phyloP scores from a whole-genome alignment of 805 yeast genomes.

The Dipodascus geniculatus region DNA sequence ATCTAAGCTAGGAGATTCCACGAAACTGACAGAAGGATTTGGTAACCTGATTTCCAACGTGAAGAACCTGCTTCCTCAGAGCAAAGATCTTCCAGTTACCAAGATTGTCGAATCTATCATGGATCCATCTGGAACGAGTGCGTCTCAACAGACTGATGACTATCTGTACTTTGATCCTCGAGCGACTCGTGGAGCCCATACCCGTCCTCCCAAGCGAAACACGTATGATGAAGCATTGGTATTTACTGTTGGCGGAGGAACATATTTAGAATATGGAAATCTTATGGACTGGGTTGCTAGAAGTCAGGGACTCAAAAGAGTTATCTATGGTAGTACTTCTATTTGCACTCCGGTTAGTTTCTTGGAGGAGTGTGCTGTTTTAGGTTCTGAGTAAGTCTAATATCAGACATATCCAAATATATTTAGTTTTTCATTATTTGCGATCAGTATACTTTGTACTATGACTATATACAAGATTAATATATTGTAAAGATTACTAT shows the following conservation, averaged over 20 bases:
- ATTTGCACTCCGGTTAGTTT: slow-evolving; percentile 22
- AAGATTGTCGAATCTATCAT: slow-evolving; percentile 82
- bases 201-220: slow-evolving; percentile 79
- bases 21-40: slow-evolving; percentile 75
- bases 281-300: slow-evolving; percentile 72
- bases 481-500: too few relatives aligned
- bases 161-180: slow-evolving; percentile 86
- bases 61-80: slow-evolving; percentile 77
- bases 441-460: neutral
- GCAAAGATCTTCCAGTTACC: slow-evolving; percentile 79
- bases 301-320: slow-evolving; percentile 35
- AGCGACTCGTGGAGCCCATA: slow-evolving; percentile 73
- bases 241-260: slow-evolving; percentile 95
- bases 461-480: neutral
- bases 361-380: slow-evolving; percentile 22
- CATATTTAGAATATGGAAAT: slow-evolving; percentile 86
- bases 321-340: slow-evolving; percentile 81
- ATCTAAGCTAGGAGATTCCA: slow-evolving; percentile 60
- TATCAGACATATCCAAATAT: neutral
- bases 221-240: slow-evolving; percentile 73
- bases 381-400: slow-evolving; percentile 17
- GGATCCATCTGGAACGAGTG: slow-evolving; percentile 52
- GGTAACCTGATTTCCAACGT: slow-evolving; percentile 82
- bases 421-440: neutral
- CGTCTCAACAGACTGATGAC: slow-evolving; percentile 64